phyloP scores from a whole-genome alignment of 108 stramenopile genomes.

The Nannochloropsis salina region DNA sequence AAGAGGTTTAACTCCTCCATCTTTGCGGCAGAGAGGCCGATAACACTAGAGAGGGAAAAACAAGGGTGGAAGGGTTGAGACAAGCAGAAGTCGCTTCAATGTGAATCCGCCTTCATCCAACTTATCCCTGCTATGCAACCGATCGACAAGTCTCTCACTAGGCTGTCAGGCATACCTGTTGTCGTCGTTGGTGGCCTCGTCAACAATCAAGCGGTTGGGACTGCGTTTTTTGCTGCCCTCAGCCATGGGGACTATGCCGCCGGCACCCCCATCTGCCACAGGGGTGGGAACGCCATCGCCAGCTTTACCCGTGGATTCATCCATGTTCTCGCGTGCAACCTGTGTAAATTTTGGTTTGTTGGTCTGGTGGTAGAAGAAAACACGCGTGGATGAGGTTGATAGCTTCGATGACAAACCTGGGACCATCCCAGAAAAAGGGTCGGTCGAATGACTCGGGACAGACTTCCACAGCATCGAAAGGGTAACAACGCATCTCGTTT shows the following conservation, averaged over 20 bases:
- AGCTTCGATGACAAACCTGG: no score
- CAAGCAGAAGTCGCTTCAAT: not conserved
- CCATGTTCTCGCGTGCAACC: not conserved
- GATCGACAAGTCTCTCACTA: not conserved
- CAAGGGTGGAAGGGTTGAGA: not conserved
- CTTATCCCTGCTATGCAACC: no score
- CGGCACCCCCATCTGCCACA: not conserved
- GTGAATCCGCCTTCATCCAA: no score
- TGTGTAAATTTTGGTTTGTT: not conserved
- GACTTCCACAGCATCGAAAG: no score
- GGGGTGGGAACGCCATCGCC: not conserved
- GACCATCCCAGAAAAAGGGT: no score
- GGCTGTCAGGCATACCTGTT: conserved; percentile 68
- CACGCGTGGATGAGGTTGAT: no score
- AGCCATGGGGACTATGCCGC: not conserved
- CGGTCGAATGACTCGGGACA: no score
- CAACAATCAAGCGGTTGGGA: conserved; percentile 97
- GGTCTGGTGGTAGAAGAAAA: not conserved
- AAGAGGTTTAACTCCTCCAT: conserved; percentile 99
- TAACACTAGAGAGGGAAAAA: not conserved
- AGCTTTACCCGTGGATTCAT: conserved; percentile 10
- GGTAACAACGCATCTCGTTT: no score
- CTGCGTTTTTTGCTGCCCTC: conserved; percentile 75
- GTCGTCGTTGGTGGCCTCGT: conserved; percentile 99
- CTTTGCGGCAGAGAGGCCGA: conserved; percentile 56